phyloP scores from a whole-genome alignment of 345 rosid species.

The Eutrema heterophyllum region DNA sequence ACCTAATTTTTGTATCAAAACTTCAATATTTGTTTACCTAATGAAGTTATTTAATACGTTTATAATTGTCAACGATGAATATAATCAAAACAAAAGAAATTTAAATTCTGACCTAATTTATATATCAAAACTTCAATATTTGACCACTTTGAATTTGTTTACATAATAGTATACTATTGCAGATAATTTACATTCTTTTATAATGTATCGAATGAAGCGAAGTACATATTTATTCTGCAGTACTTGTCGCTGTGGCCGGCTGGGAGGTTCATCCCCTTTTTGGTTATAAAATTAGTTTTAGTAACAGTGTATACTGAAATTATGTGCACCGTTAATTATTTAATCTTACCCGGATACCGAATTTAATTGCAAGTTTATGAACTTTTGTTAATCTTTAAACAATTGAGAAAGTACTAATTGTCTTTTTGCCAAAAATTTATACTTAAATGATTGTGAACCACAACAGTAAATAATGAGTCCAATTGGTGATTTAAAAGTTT shows the following conservation, averaged over 20 bases:
- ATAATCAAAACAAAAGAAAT: not conserved
- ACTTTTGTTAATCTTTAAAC: not conserved
- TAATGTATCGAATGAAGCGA: slow-evolving; percentile 22
- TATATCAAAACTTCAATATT: not conserved
- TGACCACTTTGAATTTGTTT: not conserved
- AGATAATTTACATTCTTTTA: not conserved
- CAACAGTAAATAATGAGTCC: too few relatives aligned
- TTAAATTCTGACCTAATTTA: not conserved
- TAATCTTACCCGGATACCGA: not conserved
- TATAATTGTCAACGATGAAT: not conserved
- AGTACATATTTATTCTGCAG: slow-evolving; percentile 6
- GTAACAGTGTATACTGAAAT: not conserved
- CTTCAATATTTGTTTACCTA: too few relatives aligned
- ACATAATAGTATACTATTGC: not conserved
- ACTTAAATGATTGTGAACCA: not conserved
- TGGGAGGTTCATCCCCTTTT: slow-evolving; percentile 5
- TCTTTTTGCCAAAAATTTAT: not conserved
- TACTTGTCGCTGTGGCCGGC: slow-evolving; percentile 3
- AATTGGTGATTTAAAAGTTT: too few relatives aligned
- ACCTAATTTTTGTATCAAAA: too few relatives aligned
- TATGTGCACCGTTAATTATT: not conserved
- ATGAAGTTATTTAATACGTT: not conserved
- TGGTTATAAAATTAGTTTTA: not conserved
- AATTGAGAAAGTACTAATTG: not conserved
- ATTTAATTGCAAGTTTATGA: not conserved